Evolutionary conservation across 2,329 filamentous ascomycete genomes (phyloP), one percentile per base, ranked within the genome.

Genomic region (Sclerotinia borealis): DNA sequence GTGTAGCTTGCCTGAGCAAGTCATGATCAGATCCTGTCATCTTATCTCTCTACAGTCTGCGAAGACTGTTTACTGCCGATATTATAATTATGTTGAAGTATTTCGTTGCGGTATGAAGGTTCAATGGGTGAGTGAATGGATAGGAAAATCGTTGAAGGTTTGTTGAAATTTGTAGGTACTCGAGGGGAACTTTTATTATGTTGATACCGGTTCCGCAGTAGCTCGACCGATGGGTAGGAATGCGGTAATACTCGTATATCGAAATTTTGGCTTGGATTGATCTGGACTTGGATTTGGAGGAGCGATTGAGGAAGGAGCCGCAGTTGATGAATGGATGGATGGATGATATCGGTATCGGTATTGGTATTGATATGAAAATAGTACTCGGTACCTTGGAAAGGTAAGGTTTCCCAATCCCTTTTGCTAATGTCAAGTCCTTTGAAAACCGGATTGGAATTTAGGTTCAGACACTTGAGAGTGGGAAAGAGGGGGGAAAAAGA

Each of bases 1-100:
- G 72, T 64, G 73, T 74, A 64, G 73, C 73, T 68, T 72, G 72
- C 68, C 70, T 73, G 39, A 75, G 68, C 66, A 75, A 68, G 68
- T 75, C 73, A 60, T 69, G 68, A 65, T 73, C 72, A 59, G 68
- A 68, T 36, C 69, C 70, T 55, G 72, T 66, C 71, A 73, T 74
- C 39, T 15, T 56, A 36, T 39, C 50, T 29, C 48, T 56, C 22
- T 41, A 51, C 43, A 55, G 13, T 56, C 60, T 48, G 49, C 59
- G 39, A 34, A 47, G 59, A 62, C 22, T 62, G 5, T 25, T 15
- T 19, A 19, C 22, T 41, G 31, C 52, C 37, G 17, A 5, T 47
- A 62, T 36, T 47, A 25, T 61, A 27, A 41, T 47, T 55, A 27
- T 48, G 39, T 48, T 31, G 17, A 13, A 43, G 58, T 31, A 15